Evolutionary conservation across 163 green algal species (phyloP).

Genomic region (Volvox carteri): DNA sequence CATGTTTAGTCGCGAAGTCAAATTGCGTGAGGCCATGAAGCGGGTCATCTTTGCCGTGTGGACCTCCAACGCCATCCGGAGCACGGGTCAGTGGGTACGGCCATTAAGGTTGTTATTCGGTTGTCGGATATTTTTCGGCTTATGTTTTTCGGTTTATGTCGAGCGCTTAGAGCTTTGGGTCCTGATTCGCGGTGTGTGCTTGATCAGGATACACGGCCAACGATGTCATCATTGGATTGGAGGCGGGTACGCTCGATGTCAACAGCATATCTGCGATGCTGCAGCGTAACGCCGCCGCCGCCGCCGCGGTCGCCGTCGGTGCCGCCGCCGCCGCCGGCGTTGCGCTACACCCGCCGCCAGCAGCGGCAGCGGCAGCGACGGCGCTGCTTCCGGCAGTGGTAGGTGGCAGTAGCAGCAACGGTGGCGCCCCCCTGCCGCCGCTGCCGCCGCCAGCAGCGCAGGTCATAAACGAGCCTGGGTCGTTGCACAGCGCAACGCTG

Average conservation of each 20-base stretch:
- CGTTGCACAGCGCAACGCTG: neutral
- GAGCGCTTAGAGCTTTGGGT: too few relatives aligned
- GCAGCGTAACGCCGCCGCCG: neutral
- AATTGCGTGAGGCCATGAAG: slow-evolving; percentile 59
- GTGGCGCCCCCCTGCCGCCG: neutral
- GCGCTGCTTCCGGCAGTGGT: neutral
- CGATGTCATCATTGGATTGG: slow-evolving; percentile 54
- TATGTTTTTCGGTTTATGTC: too few relatives aligned
- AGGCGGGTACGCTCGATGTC: slow-evolving; percentile 48
- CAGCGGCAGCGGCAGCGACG: neutral
- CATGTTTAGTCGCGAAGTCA: slow-evolving; percentile 58
- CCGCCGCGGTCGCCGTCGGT: neutral
- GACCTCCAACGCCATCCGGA: neutral
- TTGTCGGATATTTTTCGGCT: too few relatives aligned
- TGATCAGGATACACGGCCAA: slow-evolving; percentile 36
- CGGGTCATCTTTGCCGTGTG: slow-evolving; percentile 48
- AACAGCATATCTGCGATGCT: slow-evolving; percentile 45
- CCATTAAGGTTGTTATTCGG: neutral
- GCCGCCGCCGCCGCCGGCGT: neutral
- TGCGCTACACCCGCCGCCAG: neutral
- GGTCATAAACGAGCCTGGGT: neutral
- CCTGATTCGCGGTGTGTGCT: neutral
- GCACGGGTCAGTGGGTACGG: slow-evolving; percentile 24
- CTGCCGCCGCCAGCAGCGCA: neutral
- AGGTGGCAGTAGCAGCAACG: neutral